phyloP scores from a whole-genome alignment of 768 basidiomycete species.

The Suillus decipiens region DNA sequence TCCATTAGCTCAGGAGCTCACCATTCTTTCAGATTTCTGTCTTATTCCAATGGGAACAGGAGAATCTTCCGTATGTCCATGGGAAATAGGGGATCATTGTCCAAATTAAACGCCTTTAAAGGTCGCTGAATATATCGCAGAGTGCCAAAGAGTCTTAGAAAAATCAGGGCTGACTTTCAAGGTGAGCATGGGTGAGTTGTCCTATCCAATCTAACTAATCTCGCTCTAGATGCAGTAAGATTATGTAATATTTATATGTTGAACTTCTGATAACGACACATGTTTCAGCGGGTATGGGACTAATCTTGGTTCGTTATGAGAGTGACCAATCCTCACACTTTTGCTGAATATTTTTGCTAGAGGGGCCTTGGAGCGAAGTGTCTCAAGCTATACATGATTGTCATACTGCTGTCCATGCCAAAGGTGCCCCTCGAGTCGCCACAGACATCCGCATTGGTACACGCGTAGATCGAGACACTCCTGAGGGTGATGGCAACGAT shows the following conservation, averaged over 20 bases:
- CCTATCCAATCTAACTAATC: not conserved
- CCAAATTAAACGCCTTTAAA: slow-evolving; percentile 27
- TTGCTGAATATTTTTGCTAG: slow-evolving; percentile 29
- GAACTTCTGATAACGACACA: slow-evolving; percentile 30
- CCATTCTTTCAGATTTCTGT: slow-evolving; percentile 67
- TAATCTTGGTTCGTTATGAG: slow-evolving; percentile 60
- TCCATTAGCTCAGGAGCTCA: slow-evolving; percentile 7
- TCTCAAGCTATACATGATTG: slow-evolving; percentile 88
- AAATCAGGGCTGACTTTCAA: slow-evolving; percentile 82
- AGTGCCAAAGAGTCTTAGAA: slow-evolving; percentile 82
- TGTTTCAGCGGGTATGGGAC: slow-evolving; percentile 82
- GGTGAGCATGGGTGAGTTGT: slow-evolving; percentile 41
- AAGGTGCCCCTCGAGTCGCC: slow-evolving; percentile 74
- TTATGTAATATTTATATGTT: slow-evolving; percentile 22
- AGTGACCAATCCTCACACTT: not conserved
- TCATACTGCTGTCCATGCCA: slow-evolving; percentile 81
- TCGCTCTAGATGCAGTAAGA: slow-evolving; percentile 40
- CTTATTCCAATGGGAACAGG: slow-evolving; percentile 84
- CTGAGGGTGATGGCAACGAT: slow-evolving; percentile 71
- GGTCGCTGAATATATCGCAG: slow-evolving; percentile 79
- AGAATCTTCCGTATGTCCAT: slow-evolving; percentile 61
- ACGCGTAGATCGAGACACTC: slow-evolving; percentile 66
- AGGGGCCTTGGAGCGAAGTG: slow-evolving; percentile 87
- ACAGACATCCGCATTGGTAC: slow-evolving; percentile 97
- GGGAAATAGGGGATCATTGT: slow-evolving; percentile 7